Percentiles rank a stretch among this genome's conserved stretches.
Conservation (phyloP, 768 basidiomycete genomes). For the Clavulina sp. region DNA sequence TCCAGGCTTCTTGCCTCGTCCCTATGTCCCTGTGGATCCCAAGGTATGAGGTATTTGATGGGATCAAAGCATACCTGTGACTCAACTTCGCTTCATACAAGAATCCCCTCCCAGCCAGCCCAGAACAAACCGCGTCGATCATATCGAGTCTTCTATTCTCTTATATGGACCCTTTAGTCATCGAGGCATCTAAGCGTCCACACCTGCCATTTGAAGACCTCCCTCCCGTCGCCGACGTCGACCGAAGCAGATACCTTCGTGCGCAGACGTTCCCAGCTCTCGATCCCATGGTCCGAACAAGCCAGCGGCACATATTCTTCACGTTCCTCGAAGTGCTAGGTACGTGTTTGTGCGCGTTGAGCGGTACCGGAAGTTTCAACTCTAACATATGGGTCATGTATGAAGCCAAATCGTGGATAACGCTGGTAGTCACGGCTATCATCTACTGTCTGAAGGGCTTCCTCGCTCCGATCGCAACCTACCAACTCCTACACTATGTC, state of each 20-base stretch:
- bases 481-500: constrained; percentile 32
- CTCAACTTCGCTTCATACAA: not conserved
- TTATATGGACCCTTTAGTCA: constrained; percentile 37
- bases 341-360: not conserved
- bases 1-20: not conserved
- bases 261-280: constrained; percentile 16
- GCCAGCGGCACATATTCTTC: constrained; percentile 17
- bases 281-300: constrained; percentile 17
- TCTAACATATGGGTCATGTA: not conserved
- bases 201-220: constrained; percentile 28
- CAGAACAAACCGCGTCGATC: constrained; percentile 34
- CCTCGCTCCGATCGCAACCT: no score
- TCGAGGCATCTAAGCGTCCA: constrained; percentile 23
- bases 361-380: not conserved
- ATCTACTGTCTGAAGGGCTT: not conserved
- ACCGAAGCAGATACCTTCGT: constrained; percentile 18
- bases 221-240: constrained; percentile 32
- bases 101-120: constrained; percentile 21
- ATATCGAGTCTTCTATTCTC: constrained; percentile 28
- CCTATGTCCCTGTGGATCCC: not conserved
- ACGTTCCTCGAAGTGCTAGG: constrained; percentile 14
- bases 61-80: not conserved
- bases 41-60: not conserved
- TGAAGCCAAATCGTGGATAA: not conserved
- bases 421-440: not conserved